Conservation (phyloP, 1,284 basidiomycete species). For the Singerocomus rubriflavus region DNA sequence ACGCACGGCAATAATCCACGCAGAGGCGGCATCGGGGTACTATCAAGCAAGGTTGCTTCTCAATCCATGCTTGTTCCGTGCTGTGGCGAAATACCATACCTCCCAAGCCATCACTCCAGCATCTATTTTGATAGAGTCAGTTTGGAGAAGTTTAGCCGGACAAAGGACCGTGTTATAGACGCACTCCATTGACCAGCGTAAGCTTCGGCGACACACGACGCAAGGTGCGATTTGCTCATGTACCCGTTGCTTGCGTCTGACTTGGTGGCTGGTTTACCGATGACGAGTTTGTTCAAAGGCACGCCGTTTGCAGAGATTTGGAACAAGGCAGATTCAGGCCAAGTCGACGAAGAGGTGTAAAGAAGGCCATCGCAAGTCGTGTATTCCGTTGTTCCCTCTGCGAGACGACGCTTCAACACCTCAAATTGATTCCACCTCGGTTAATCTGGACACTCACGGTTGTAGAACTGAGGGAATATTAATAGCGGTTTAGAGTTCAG, state of each 20-base stretch:
- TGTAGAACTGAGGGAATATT: not conserved
- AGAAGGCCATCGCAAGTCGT: not conserved
- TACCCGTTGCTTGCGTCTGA: not conserved
- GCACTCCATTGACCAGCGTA: not conserved
- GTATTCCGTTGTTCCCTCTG: constrained; percentile 1
- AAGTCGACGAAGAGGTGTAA: not conserved
- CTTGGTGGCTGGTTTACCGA: constrained; percentile 1
- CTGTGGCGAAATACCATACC: not conserved
- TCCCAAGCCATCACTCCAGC: not conserved
- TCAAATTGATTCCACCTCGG: not conserved
- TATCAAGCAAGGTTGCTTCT: not conserved
- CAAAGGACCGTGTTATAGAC: not conserved
- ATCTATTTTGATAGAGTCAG: not conserved
- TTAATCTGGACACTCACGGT: not conserved
- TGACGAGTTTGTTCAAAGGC: not conserved
- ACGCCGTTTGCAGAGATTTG: not conserved
- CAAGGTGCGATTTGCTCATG: not conserved
- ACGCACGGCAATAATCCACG: not conserved
- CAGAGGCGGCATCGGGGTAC: not conserved
- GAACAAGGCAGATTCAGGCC: not conserved
- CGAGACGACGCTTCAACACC: not conserved
- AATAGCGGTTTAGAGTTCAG: not conserved
- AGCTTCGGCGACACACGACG: not conserved
- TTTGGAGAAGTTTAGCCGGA: not conserved
- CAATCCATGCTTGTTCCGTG: not conserved